These are phyloP conservation scores for Trypanosoma boissoni DNA, from an alignment of 208 protist genomes.

Conservation along the genomic window DNA sequence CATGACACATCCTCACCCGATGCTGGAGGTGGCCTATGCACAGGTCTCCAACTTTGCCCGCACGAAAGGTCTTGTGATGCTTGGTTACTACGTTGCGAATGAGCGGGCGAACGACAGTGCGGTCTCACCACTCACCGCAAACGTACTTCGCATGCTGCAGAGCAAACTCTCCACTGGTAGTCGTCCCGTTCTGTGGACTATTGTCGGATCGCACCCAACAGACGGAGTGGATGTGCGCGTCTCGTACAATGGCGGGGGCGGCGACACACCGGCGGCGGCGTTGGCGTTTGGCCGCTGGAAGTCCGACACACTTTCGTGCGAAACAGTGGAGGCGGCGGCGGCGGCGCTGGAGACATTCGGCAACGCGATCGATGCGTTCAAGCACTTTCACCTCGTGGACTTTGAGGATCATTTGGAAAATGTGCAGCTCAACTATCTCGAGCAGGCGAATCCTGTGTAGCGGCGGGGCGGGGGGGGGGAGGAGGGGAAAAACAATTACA, in stretches of 20 bases:
- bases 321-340: slow-evolving; percentile 36
- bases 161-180: slow-evolving; percentile 25
- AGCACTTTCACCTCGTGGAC: slow-evolving; percentile 74
- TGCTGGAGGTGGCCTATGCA: slow-evolving; percentile 78
- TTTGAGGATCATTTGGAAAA: slow-evolving; percentile 88
- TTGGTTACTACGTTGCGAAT: slow-evolving; percentile 84
- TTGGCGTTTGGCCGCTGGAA: slow-evolving; percentile 75
- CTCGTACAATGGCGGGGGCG: slow-evolving; percentile 15
- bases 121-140: slow-evolving; percentile 35
- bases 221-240: slow-evolving; percentile 24
- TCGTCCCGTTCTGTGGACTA: slow-evolving; percentile 42
- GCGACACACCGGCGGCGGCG: slow-evolving; percentile 14
- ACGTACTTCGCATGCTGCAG: slow-evolving; percentile 26
- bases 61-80: slow-evolving; percentile 60
- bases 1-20: slow-evolving; percentile 76
- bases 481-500: background rate
- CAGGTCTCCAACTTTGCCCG: slow-evolving; percentile 62
- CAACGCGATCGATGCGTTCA: slow-evolving; percentile 72
- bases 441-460: slow-evolving; percentile 54
- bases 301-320: slow-evolving; percentile 59
- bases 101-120: slow-evolving; percentile 56
- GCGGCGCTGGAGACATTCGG: slow-evolving; percentile 51
- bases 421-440: slow-evolving; percentile 69
- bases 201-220: slow-evolving; percentile 24
- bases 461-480: background rate